Base-by-base conservation (phyloP, 768 basidiomycete genomes). In the Rhizopogon vesiculosus region DNA sequence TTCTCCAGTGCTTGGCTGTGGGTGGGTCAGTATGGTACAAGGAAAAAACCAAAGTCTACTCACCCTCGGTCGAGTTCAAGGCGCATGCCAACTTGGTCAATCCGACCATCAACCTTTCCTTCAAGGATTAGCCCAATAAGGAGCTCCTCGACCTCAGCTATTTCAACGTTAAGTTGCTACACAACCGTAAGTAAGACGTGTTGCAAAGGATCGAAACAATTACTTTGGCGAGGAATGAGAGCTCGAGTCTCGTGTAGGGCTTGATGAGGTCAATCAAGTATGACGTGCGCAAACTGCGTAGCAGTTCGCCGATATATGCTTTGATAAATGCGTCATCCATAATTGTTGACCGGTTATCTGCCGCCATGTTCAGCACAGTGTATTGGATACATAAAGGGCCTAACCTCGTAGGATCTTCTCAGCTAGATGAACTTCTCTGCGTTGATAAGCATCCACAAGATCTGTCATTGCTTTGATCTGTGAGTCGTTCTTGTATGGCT, bases 401-500 rank as follows among this genome's bases (percentile, higher is more conserved):
- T 39, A 51, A 91, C 94, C 92, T 74, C 86, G 82, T 53, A 99
- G 69, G 59, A 99, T 97, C 76, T 87, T 95, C 74, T 99, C 96
- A 0, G 97, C 97, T n/a, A 89, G 81, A 69, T 98, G 95, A 1
- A 98, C 96, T 66, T 98, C 95, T 56, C 95, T 84, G 42, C 91
- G 82, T 66, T 98, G 96, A 72, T 99, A 99, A 0, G 97, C 97
- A 59, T 92, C 88, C 15, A 99, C 97, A 25, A 99, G 80, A 64
- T 91, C 91, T 1, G 96, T 98, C 96, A 99, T 98, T 6, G 97
- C 97, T 54, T 87, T 92, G 68, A 99, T 98, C 70, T 99, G 90
- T 9, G 93, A 86, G 64, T 98, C 92, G 52, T 83, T 91, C 77
- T 98, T 98, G 67, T 66, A 98, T 84, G 97, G 97, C 68, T 99